Base-by-base conservation (phyloP, 192 early-diverging fungal genomes). In the Coemansia sp. region DNA sequence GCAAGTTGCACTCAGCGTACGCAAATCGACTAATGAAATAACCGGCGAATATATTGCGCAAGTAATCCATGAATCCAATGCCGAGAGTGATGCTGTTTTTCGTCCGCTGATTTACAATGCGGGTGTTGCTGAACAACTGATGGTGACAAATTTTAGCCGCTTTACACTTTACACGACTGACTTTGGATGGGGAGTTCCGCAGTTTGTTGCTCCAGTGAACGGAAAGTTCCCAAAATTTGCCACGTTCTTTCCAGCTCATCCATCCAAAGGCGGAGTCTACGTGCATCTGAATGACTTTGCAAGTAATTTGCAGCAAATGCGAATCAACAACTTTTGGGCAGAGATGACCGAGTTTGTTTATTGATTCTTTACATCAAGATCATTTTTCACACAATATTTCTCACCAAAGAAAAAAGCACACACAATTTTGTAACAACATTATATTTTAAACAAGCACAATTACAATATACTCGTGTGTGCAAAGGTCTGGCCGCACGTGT, bases 161-260 rank as follows among this genome's bases (percentile, higher is more conserved):
- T 32, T 41, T 39, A 57, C 12, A 11, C 23, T 11, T 37, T 58
- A 63, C 38, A 23, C 0, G 0, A 15, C 12, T 3, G 57, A 70
- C 51, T 70, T 70, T 70, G 68, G 68, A 4, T 39, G 15, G 50
- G 68, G 61, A 3, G 7, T 29, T 7, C 68, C 68, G 1, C 32
- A 49, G 47, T 49, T n/a, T n/a, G 47, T 49, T n/a, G 47, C 47
- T 2, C n/a, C 32, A 1, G 32, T 7, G 8, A 32, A 32, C 32
- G 1, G 1, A 32, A 32, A 32, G 32, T 8, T 32, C 6, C 32
- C 32, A 32, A 32, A 32, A 32, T 7, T 7, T 8, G 6, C 32
- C 5, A 7, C 6, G 5, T 32, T 32, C 6, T 32, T 56, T 3
- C 54, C 54, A 0, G 54, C 54, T 7, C 54, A 23, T 2, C 29